Base-by-base conservation (phyloP, 176 grass and related monocot species). In the Echinochloa phyllopogon region DNA sequence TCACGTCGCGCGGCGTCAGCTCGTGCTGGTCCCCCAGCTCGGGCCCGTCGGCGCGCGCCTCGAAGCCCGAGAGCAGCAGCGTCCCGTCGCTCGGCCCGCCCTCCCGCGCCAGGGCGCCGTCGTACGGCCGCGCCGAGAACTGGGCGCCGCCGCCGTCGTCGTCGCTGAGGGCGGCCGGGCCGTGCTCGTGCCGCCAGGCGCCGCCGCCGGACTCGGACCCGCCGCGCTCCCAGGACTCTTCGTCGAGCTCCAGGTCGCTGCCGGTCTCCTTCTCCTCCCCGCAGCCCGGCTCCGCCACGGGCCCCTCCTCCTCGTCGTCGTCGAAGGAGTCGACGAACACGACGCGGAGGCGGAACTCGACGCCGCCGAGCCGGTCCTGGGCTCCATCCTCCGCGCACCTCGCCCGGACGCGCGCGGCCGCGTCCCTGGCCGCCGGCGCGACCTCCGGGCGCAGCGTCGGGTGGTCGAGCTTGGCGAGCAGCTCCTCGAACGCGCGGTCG, bases 201-300 rank as follows among this genome's bases (percentile, higher is more conserved):
- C 3, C 38, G 44, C 40, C 50, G 62, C 18, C 63, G 1, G 18
- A 69, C 10, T 24, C 63, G 1, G 18, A 60, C 10, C 25, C 11
- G 23, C 80, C 41, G 16, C 18, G 14, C 27, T 12, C 21, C 66
- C 55, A 72, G 75, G 29, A 51, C 3, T 15, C 48, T 21, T 76
- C 27, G 47, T 82, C 58, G 56, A 56, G 53, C 13, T 75, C 87
- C 69, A 85, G 65, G 76, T 89, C 82, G 62, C 77, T 76, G 2
- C 82, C 82, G n/a, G 36, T 24, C 42, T 73, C 87, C 38, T 66
- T n/a, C n/a, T n/a, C n/a, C n/a, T n/a, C n/a, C n/a, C n/a, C 79
- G 5, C 27, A 18, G 1, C 53, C 66, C 10, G n/a, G 0, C 52
- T 69, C 74, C 27, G 10, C 1, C 3, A 14, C 58, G 6, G 38